phyloP scores from a whole-genome alignment of 345 rosid species.

The Noccaea bulbosa region DNA sequence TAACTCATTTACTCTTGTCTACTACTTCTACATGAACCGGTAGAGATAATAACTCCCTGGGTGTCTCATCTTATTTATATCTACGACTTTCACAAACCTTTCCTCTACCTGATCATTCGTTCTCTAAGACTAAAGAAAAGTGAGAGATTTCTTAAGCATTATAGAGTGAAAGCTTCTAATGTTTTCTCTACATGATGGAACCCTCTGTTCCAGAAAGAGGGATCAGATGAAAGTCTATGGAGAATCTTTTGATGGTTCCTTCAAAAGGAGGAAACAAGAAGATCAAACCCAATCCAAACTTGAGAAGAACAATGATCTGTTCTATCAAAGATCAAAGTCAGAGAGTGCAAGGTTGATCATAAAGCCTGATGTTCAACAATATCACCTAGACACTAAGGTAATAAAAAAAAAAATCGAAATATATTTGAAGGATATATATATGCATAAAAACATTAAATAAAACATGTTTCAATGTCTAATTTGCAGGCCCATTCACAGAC shows the following conservation, averaged over 20 bases:
- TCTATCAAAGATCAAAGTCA: conserved; percentile 28
- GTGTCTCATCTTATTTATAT: conserved; percentile 28
- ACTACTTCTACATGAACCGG: conserved; percentile 41
- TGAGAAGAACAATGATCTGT: conserved; percentile 36
- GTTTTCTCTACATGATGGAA: conserved; percentile 32
- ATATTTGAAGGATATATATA: background rate
- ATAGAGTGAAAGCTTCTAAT: conserved; percentile 21
- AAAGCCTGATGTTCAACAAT: conserved; percentile 35
- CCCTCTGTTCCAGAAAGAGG: conserved; percentile 33
- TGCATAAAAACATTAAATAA: conserved; percentile 2
- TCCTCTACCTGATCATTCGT: conserved; percentile 36
- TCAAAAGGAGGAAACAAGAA: conserved; percentile 32
- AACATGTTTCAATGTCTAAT: conserved; percentile 5
- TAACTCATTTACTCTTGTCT: conserved; percentile 45
- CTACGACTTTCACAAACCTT: conserved; percentile 13
- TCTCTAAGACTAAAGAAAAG: conserved; percentile 32
- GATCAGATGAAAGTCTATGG: conserved; percentile 21
- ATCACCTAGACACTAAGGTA: conserved; percentile 37
- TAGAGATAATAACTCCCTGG: conserved; percentile 34
- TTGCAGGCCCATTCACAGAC: conserved; percentile 43
- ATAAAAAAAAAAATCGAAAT: background rate
- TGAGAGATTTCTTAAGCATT: conserved; percentile 18
- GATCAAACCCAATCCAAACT: conserved; percentile 30
- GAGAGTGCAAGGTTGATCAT: background rate
- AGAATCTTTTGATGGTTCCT: conserved; percentile 39